Base-by-base conservation (phyloP, 208 protist species). In the Acanthamoeba sp. region DNA sequence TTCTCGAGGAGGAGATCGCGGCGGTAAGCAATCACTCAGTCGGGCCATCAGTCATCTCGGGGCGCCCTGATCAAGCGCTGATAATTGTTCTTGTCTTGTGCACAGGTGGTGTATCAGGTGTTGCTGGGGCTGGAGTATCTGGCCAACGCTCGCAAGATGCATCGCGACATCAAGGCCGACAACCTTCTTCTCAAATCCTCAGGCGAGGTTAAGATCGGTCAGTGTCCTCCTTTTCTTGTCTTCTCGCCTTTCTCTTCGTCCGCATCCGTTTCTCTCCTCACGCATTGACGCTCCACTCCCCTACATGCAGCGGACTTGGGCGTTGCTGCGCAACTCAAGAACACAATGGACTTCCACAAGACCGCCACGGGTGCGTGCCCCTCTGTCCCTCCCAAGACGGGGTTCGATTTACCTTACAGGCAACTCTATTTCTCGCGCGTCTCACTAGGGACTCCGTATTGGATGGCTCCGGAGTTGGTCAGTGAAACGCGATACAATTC, bases 151-250 rank as follows among this genome's bases (percentile, higher is more conserved):
- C 82, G 57, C 2, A 90, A 90, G 52, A 90, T 90, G 34, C 82
- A 90, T n/a, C 82, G 82, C 40, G 82, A 90, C 82, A 90, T 90
- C 82, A 90, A 90, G 29, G 82, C 82, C 34, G 82, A 90, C 52
- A 69, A 90, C 50, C 36, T 90, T 7, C 82, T 90, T 12, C 82
- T 64, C 48, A 78, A 78, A 27, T 78, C 69, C 22, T 90, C 57
- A 16, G 82, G 82, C 32, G 82, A 90, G 40, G 82, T 90, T 16
- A 90, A 90, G 57, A 66, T 90, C 48, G 82, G 82, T 90, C 5
- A 24, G 38, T 50, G 16, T 18, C 9, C 32, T 73, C 27, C n/a
- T 66, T 85, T n/a, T 32, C 27, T 1, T 1, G 29, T 27, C 48
- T 10, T 1, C 12, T 20, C n/a, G 12, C 16, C 55, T 32, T 59